Percentiles rank a stretch among this genome's conserved stretches.
Evolutionary conservation across 2,329 filamentous ascomycete genomes (phyloP).

Genomic region (Orbilia quercus): DNA sequence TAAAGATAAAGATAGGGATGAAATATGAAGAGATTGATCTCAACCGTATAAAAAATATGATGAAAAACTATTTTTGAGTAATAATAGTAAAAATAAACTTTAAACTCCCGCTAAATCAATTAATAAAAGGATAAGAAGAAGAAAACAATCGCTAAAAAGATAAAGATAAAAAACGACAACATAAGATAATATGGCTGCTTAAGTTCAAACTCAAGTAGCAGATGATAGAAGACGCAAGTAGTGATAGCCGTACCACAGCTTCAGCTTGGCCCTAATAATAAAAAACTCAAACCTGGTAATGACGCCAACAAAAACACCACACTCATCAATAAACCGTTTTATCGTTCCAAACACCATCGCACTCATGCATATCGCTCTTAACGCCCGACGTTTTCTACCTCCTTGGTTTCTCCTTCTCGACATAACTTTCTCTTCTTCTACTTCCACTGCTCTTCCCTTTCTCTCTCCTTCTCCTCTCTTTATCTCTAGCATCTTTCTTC

Average conservation of each 20-base stretch:
- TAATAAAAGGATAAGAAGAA: slow-evolving; percentile 16
- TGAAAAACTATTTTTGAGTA: slow-evolving; percentile 8
- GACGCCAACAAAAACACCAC: slow-evolving; percentile 43
- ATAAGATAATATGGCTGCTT: slow-evolving; percentile 13
- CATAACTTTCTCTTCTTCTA: slow-evolving; percentile 37
- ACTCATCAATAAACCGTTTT: slow-evolving; percentile 5
- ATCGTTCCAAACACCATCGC: background rate
- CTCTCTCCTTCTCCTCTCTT: slow-evolving; percentile 25
- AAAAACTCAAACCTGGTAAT: slow-evolving; percentile 26
- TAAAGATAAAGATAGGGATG: background rate
- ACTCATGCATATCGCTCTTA: slow-evolving; percentile 27
- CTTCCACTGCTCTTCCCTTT: slow-evolving; percentile 38
- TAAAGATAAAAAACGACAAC: background rate
- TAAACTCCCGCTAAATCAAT: slow-evolving; percentile 53
- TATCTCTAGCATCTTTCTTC: slow-evolving; percentile 33
- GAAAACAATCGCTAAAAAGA: slow-evolving; percentile 14
- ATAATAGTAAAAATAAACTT: slow-evolving; percentile 12
- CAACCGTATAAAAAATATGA: slow-evolving; percentile 1
- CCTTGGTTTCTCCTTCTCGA: slow-evolving; percentile 32
- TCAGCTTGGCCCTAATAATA: background rate
- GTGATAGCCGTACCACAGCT: slow-evolving; percentile 26
- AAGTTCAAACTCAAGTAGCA: background rate
- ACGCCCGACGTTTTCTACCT: slow-evolving; percentile 28
- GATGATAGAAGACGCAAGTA: slow-evolving; percentile 6
- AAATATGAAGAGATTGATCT: background rate